A percentile compares a stretch with the other conserved stretches of the same genome.
Conservation (phyloP, 2,329 filamentous ascomycete genomes). For the Metarhizium album region DNA sequence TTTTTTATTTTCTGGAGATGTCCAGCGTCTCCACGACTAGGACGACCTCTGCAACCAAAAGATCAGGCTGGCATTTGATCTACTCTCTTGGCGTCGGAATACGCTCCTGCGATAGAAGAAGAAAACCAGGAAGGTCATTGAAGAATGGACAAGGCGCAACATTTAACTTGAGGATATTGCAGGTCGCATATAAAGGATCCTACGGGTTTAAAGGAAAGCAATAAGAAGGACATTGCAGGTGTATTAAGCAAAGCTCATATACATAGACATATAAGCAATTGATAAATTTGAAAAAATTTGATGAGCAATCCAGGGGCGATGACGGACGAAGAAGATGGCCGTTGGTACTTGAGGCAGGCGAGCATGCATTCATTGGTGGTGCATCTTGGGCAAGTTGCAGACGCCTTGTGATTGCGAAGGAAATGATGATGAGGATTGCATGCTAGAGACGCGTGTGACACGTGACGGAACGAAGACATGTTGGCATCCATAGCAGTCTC, state of each 20-base stretch:
- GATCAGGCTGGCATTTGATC: conserved; percentile 23
- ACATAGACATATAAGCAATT: neutral
- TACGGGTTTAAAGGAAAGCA: conserved; percentile 1
- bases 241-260: neutral
- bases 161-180: conserved; percentile 6
- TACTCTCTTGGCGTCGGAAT: conserved; percentile 9
- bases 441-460: no score
- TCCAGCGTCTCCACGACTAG: neutral
- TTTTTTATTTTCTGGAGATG: conserved; percentile 3
- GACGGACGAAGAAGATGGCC: neutral
- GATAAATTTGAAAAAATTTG: neutral
- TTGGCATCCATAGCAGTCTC: no score
- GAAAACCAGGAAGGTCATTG: conserved; percentile 2
- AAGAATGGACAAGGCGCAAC: conserved; percentile 7
- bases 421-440: no score
- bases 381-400: no score
- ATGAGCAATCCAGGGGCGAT: neutral
- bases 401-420: no score
- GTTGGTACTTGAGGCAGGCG: neutral
- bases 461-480: no score
- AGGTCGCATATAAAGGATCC: conserved; percentile 5
- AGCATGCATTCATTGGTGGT: no score
- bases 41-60: neutral
- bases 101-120: conserved; percentile 2
- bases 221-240: neutral